A percentile compares a stretch with the other conserved stretches of the same genome.
Evolutionary conservation across 1,139 yeast genomes (phyloP).

Genomic region (Yamadazyma conglobata): DNA sequence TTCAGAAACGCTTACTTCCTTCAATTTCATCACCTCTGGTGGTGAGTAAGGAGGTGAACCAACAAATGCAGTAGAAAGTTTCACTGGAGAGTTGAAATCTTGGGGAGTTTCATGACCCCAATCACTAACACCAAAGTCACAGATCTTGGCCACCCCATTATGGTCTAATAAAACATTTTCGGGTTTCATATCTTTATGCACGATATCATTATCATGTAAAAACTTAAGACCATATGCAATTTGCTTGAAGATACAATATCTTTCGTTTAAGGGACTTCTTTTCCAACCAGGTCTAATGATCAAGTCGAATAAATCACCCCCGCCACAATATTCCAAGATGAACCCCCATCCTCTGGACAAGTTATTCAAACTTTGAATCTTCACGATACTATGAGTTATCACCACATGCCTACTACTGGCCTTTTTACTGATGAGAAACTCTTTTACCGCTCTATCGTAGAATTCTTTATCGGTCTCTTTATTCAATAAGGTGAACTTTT

Average conservation of each 20-base stretch:
- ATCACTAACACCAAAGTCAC: constrained; percentile 76
- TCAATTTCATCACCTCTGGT: constrained; percentile 66
- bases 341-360: constrained; percentile 76
- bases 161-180: constrained; percentile 56
- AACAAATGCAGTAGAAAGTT: constrained; percentile 47
- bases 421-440: constrained; percentile 56
- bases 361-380: constrained; percentile 53
- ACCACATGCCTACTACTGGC: constrained; percentile 57
- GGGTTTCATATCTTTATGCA: constrained; percentile 66
- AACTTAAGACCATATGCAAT: constrained; percentile 49
- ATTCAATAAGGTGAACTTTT: constrained; percentile 58
- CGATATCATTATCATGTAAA: constrained; percentile 55
- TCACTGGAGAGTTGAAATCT: constrained; percentile 48
- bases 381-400: constrained; percentile 51
- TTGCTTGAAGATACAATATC: constrained; percentile 62
- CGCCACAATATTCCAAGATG: constrained; percentile 61
- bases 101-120: constrained; percentile 57
- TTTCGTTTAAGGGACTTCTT: constrained; percentile 42
- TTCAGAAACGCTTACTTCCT: constrained; percentile 34
- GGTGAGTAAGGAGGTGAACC: constrained; percentile 83
- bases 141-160: constrained; percentile 61
- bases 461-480: constrained; percentile 65
- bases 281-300: constrained; percentile 49
- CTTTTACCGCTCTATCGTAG: constrained; percentile 61
- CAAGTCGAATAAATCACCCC: constrained; percentile 48